A percentile compares a stretch with the other conserved stretches of the same genome.
Evolutionary conservation across 257 asterid genomes (phyloP).

Genomic region (Echites panduratus): DNA sequence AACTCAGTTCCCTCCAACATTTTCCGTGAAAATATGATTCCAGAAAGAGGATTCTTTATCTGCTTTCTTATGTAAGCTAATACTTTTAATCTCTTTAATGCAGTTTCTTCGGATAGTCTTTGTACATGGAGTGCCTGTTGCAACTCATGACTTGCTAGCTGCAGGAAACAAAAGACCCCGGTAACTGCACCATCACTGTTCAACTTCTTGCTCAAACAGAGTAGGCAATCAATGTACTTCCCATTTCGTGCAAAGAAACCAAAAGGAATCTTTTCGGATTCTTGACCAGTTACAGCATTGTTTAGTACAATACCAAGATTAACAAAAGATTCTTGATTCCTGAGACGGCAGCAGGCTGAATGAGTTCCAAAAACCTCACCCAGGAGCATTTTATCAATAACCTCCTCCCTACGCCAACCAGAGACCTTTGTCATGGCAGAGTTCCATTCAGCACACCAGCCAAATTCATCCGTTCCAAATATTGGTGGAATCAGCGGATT

Average conservation of each 20-base stretch:
- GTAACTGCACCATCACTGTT: constrained; percentile 65
- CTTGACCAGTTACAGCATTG: constrained; percentile 69
- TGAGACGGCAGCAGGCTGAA: constrained; percentile 61
- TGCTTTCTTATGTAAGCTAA: constrained; percentile 78
- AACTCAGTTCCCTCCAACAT: constrained; percentile 74
- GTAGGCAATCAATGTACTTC: constrained; percentile 67
- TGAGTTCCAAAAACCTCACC: constrained; percentile 85
- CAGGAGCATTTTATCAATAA: constrained; percentile 72
- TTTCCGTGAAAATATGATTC: constrained; percentile 74
- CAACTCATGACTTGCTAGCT: constrained; percentile 88
- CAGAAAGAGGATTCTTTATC: constrained; percentile 77
- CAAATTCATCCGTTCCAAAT: constrained; percentile 86
- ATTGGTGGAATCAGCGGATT: constrained; percentile 90
- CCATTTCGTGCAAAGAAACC: constrained; percentile 66
- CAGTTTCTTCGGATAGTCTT: constrained; percentile 68
- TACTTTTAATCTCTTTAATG: constrained; percentile 59
- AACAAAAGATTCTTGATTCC: constrained; percentile 77
- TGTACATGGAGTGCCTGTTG: constrained; percentile 92
- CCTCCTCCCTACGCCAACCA: constrained; percentile 73
- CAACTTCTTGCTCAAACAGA: constrained; percentile 71
- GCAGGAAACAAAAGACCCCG: constrained; percentile 88
- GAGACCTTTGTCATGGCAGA: constrained; percentile 81
- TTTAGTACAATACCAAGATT: constrained; percentile 68
- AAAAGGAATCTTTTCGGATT: constrained; percentile 57
- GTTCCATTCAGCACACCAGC: constrained; percentile 98